These are phyloP conservation scores for Trichopus zeylanicus DNA, from an alignment of 116 monocot species.

Conservation along the genomic window DNA sequence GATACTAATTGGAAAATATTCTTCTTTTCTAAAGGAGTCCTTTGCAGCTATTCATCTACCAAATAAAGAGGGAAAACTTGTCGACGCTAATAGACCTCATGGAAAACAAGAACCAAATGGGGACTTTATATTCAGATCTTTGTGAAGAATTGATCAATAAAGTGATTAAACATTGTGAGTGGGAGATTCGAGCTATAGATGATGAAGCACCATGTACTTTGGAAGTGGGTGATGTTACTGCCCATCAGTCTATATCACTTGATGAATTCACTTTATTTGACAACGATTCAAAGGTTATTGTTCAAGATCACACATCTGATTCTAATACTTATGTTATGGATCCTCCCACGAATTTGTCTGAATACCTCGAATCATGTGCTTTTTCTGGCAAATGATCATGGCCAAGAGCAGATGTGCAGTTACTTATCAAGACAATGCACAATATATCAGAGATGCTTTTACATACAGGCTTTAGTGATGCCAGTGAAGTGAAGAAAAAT, in stretches of 20 bases:
- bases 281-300: neutral
- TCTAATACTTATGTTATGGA: constrained; percentile 4
- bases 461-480: constrained; percentile 11
- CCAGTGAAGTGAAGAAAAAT: constrained; percentile 20
- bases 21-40: neutral
- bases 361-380: constrained; percentile 5
- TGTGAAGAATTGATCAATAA: constrained; percentile 9
- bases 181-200: constrained; percentile 9
- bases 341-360: neutral
- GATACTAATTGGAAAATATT: constrained; percentile 1
- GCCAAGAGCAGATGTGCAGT: constrained; percentile 10
- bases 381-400: constrained; percentile 11
- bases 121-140: constrained; percentile 1
- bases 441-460: constrained; percentile 45
- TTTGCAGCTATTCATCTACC: constrained; percentile 7
- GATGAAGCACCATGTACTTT: constrained; percentile 6
- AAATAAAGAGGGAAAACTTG: constrained; percentile 10
- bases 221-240: neutral
- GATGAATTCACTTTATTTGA: neutral
- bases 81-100: constrained; percentile 3
- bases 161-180: constrained; percentile 2
- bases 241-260: neutral
- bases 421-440: constrained; percentile 45
- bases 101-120: neutral
- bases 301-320: constrained; percentile 4